Conservation (phyloP, 345 rosid species). For the Eucalyptus globulus region DNA sequence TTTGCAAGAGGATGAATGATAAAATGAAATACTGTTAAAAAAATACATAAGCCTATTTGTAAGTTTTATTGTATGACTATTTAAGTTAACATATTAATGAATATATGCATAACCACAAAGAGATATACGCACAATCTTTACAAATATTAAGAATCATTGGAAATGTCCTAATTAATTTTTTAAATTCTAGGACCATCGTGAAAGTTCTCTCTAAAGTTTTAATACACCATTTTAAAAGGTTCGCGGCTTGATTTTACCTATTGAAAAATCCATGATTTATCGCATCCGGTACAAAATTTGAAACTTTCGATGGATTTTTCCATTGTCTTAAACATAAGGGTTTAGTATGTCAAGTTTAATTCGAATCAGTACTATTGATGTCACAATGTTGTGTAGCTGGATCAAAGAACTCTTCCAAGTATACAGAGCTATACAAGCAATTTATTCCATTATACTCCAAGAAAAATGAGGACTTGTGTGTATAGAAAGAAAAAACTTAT, state of each 20-base stretch:
- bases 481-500: background rate
- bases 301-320: background rate
- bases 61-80: background rate
- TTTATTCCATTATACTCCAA: background rate
- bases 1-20: background rate
- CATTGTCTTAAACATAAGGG: background rate
- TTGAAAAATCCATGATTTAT: too few relatives aligned
- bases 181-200: accelerated
- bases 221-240: too few relatives aligned
- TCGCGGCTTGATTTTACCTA: background rate
- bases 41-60: background rate
- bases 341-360: background rate
- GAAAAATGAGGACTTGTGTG: background rate
- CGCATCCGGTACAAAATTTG: accelerated
- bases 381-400: background rate
- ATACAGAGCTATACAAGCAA: background rate
- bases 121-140: accelerated
- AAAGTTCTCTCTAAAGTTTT: background rate
- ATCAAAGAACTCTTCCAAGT: background rate
- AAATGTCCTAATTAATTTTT: background rate
- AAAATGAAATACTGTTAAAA: background rate
- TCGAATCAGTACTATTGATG: background rate
- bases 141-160: background rate
- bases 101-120: background rate
- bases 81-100: background rate